phyloP scores from a whole-genome alignment of 352 stramenopile genomes.

The Phytophthora sojae region DNA sequence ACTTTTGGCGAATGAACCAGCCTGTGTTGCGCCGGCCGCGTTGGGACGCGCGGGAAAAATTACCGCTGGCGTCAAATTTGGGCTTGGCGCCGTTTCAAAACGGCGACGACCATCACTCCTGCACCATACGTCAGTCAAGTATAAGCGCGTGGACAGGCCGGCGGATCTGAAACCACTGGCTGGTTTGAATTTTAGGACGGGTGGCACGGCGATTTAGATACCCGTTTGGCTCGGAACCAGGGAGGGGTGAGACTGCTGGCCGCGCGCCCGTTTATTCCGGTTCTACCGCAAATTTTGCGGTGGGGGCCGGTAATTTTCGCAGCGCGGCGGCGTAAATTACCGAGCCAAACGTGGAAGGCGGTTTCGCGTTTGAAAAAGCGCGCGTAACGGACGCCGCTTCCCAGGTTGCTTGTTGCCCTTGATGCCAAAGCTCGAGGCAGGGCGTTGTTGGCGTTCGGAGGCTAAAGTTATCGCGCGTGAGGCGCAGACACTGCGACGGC shows the following conservation, averaged over 20 bases:
- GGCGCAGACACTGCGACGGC: conserved; percentile 3
- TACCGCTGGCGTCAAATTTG: conserved; percentile 43
- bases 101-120: conserved; percentile 26
- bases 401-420: conserved; percentile 9
- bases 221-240: neutral
- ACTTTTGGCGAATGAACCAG: conserved; percentile 91
- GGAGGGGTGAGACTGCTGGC: conserved; percentile 25
- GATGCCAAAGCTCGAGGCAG: neutral
- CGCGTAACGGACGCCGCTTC: conserved; percentile 40
- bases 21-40: conserved; percentile 29
- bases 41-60: conserved; percentile 34
- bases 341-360: conserved; percentile 27
- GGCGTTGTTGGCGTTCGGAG: neutral
- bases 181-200: conserved; percentile 23
- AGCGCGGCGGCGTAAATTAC: conserved; percentile 12
- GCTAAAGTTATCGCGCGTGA: conserved; percentile 15
- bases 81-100: conserved; percentile 35
- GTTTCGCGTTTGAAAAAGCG: conserved; percentile 45
- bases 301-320: conserved; percentile 25
- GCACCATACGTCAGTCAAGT: conserved; percentile 26
- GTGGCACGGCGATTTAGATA: conserved; percentile 5
- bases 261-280: conserved; percentile 13
- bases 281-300: conserved; percentile 24
- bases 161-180: conserved; percentile 38
- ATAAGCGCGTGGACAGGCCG: neutral